These are phyloP conservation scores for Bremia lactucae DNA, from an alignment of 352 stramenopile genomes.

Conservation along the genomic window DNA sequence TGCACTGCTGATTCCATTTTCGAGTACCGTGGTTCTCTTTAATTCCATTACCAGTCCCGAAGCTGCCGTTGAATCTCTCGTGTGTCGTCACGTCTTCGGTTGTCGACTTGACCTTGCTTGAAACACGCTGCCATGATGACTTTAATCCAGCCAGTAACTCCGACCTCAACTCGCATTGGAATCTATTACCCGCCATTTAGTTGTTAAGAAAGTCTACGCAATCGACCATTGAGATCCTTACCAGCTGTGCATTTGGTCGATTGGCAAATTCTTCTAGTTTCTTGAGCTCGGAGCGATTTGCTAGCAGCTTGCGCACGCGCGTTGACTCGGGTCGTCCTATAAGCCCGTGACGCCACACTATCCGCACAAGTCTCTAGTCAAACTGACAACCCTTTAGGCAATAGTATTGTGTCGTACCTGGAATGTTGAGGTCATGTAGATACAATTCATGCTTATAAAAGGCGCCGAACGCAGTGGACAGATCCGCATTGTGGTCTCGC, in stretches of 20 bases:
- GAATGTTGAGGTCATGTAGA: conserved; percentile 70
- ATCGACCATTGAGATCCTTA: conserved; percentile 11
- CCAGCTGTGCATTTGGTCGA: conserved; percentile 55
- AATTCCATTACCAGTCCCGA: conserved; percentile 46
- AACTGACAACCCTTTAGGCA: too few species aligned
- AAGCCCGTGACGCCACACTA: conserved; percentile 66
- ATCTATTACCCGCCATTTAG: too few species aligned
- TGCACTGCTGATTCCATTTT: conserved; percentile 12
- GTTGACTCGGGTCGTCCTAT: conserved; percentile 60
- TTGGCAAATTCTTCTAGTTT: conserved; percentile 57
- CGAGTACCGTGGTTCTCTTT: conserved; percentile 3
- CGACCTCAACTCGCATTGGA: conserved; percentile 58
- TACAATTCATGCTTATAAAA: conserved; percentile 70
- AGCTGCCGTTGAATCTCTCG: conserved; percentile 67
- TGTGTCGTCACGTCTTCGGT: conserved; percentile 59
- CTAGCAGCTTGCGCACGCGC: conserved; percentile 65
- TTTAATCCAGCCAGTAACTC: conserved; percentile 78
- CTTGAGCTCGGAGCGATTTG: conserved; percentile 66
- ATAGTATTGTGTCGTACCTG: conserved; percentile 25
- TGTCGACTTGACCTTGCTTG: conserved; percentile 57
- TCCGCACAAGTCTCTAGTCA: conserved; percentile 8
- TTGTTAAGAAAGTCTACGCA: too few species aligned
- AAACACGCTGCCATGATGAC: conserved; percentile 65
- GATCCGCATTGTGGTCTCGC: conserved; percentile 46
- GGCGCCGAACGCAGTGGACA: conserved; percentile 63